These are phyloP conservation scores for Fusarium acutatum DNA, from an alignment of 2,329 filamentous ascomycete genomes.

Conservation along the genomic window DNA sequence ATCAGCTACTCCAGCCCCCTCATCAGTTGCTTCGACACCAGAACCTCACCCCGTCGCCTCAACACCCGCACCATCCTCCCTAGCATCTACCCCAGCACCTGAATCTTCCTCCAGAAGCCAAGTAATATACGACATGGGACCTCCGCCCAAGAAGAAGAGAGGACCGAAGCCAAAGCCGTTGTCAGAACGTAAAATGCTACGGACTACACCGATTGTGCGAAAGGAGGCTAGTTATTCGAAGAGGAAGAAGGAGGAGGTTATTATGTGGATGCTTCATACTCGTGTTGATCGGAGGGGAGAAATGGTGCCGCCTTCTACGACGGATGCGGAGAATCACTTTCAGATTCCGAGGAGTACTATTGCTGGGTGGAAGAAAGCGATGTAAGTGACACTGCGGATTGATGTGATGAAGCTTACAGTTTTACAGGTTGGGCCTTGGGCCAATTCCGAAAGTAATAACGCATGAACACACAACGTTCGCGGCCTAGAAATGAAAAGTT, in stretches of 20 bases:
- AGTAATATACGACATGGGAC: not conserved
- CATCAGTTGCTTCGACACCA: not conserved
- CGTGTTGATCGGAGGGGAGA: not conserved
- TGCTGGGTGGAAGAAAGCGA: constrained; percentile 3
- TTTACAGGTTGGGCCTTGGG: not conserved
- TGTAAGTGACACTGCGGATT: not conserved
- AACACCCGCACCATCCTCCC: not conserved
- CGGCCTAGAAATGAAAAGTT: not conserved
- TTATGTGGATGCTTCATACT: constrained; percentile 7
- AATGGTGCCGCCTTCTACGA: not conserved
- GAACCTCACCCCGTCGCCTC: not conserved
- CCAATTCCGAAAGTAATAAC: not conserved
- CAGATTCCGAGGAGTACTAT: constrained; percentile 20
- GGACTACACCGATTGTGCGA: constrained; percentile 7
- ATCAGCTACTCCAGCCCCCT: not conserved
- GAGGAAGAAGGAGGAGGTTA: constrained; percentile 14
- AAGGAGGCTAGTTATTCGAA: constrained; percentile 18
- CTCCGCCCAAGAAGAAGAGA: constrained; percentile 2
- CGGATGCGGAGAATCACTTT: constrained; percentile 13
- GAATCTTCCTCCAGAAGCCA: not conserved
- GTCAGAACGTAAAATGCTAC: not conserved
- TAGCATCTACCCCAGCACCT: not conserved
- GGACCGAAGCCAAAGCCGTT: constrained; percentile 19
- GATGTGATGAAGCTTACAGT: not conserved
- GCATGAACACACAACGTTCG: not conserved